Base-by-base conservation (phyloP, 2,329 filamentous ascomycete genomes). In the Ceratocystis cacaofunesta region DNA sequence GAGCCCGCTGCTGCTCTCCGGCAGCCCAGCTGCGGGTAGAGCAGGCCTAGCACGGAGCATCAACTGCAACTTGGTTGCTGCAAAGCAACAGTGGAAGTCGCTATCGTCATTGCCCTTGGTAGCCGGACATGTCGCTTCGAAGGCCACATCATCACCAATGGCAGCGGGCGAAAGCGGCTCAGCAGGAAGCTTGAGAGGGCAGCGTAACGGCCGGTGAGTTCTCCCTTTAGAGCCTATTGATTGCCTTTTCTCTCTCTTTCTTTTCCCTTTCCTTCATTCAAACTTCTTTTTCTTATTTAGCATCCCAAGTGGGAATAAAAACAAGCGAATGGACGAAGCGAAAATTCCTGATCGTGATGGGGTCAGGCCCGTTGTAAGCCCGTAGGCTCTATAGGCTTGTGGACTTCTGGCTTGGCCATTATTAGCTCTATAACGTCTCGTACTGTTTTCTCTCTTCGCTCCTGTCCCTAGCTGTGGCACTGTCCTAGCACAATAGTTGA, bases 161-260 rank as follows among this genome's bases (percentile, higher is more conserved):
- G 32, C 19, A 19, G 60, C 22, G 55, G 19, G 19, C 48, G 60
- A 28, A 46, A 63, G 50, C 58, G 60, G 60, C 22, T 46, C 46
- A 4, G 10, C 36, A 41, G n/a, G 28, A 22, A 55, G 22, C 30
- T 17, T 25, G 46, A 36, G 62, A 55, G 22, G 30, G 5, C 62
- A 63, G 50, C 32, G 65, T 8, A 48, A 64, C 25, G 50, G 28
- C 7, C 62, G 65, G 65, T 67, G 32, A 67, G 65, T 67, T 32
- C n/a, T 19, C 8, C 41, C 52, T 36, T 60, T 19, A 41, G 12
- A 41, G 36, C 36, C 36, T 41, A 15, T 41, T 41, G 36, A 15
- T 41, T 41, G 36, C 3, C 30, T 30, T 19, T 15, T 58, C n/a
- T 60, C 48, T 62, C 12, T 36, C 43, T 55, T 65, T 55, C 7